phyloP scores from a whole-genome alignment of 768 basidiomycete genomes.

The Tricholoma matsutake region DNA sequence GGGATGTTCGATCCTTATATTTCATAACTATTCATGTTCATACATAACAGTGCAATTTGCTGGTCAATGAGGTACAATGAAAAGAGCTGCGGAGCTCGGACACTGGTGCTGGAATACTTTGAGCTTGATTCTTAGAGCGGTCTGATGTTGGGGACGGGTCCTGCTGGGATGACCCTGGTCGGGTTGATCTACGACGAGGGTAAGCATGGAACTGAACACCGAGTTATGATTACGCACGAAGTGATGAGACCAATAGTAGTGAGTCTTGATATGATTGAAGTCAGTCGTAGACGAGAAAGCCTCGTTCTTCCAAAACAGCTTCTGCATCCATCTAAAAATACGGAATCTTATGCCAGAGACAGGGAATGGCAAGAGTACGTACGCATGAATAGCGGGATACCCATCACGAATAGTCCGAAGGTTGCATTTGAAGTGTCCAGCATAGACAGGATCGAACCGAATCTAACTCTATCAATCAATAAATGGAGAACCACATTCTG shows the following conservation, averaged over 20 bases:
- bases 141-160: background rate
- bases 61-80: no score
- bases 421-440: slow-evolving; percentile 93
- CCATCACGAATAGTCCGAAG: slow-evolving; percentile 78
- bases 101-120: no score
- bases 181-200: background rate
- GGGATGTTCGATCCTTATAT: no score
- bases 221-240: slow-evolving; percentile 27
- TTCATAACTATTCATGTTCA: no score
- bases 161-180: background rate
- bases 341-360: background rate
- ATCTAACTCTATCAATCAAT: slow-evolving; percentile 42
- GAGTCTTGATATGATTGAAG: slow-evolving; percentile 83
- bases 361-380: slow-evolving; percentile 15
- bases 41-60: no score
- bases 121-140: background rate
- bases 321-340: slow-evolving; percentile 64
- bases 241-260: slow-evolving; percentile 64
- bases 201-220: background rate
- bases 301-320: slow-evolving; percentile 85
- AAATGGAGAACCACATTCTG: background rate
- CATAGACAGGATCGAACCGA: slow-evolving; percentile 87
- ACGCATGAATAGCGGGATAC: slow-evolving; percentile 80
- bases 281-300: slow-evolving; percentile 86
- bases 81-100: no score